Evolutionary conservation across 306 rosid genomes (phyloP).

Genomic region (Acmispon strigosus): DNA sequence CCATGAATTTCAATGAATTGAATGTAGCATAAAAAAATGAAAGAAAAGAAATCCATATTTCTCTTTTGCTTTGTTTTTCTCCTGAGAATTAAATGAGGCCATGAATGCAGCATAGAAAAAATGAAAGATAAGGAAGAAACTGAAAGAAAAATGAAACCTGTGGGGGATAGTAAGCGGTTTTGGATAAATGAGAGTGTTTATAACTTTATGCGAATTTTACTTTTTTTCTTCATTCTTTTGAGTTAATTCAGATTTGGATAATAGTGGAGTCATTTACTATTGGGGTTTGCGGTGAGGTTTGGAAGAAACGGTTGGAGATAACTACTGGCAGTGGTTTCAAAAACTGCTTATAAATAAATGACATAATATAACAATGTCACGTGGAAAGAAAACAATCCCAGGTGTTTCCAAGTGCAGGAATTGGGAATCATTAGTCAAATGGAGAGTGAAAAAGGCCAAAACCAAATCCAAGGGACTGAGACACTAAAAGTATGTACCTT

Average conservation of each 20-base stretch:
- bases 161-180: background rate
- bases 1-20: too few relatives aligned
- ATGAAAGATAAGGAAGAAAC: background rate
- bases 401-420: constrained; percentile 12
- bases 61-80: too few relatives aligned
- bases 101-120: background rate
- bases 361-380: constrained; percentile 11
- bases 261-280: background rate
- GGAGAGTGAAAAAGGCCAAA: background rate
- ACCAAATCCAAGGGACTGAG: constrained; percentile 5
- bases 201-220: background rate
- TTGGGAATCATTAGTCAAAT: constrained; percentile 4
- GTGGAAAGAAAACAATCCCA: constrained; percentile 26
- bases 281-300: constrained; percentile 31
- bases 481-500: background rate
- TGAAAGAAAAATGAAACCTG: background rate
- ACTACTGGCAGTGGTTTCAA: constrained; percentile 29
- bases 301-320: constrained; percentile 43
- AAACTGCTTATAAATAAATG: constrained; percentile 12
- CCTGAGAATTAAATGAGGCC: background rate
- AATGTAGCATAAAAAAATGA: too few relatives aligned
- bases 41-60: too few relatives aligned
- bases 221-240: background rate
- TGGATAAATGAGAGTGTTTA: background rate
- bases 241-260: background rate